Evolutionary conservation across 1,284 basidiomycete species (phyloP), one percentile per base, ranked within the genome.

Genomic region (Porogramme epimiltina): DNA sequence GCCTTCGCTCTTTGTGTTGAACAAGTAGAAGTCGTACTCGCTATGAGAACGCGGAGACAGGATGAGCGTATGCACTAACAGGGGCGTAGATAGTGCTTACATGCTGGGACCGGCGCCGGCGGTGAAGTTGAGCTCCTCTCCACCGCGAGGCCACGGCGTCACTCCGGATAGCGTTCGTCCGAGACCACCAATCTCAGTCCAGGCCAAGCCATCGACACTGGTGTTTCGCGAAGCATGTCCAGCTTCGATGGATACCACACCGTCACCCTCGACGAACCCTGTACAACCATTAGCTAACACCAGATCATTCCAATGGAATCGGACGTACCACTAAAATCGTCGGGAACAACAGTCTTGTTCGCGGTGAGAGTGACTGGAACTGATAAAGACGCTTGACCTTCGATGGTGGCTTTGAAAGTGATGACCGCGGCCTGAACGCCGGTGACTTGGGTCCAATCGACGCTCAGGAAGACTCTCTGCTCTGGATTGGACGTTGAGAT

Each of bases 181-280:
- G 45, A 83, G 78, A 3, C 78, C 80, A 2, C 82, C 82, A 4
- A 87, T 67, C 37, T 81, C 76, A 15, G 71, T 74, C 85, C 85
- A 88, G 2, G 74, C 65, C 25, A 84, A 72, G 9, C 77, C 78
- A 28, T 71, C 67, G 5, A 81, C 79, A 13, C 77, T 68, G 2
- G 74, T 80, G 62, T 82, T 84, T 16, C 80, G 72, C 16, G 73
- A 66, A 0, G 77, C 69, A 62, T 87, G 84, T 2, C 74, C 78
- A 11, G 84, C 85, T 60, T 89, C 85, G 36, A 88, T 84, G 1
- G 82, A 81, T 38, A 89, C 73, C 16, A 75, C 79, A 10, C 84
- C 82, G 45, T 80, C 78, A 15, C 81, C 81, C 61, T 88, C 81
- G 19, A 88, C 78, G 54, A 84, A 84, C 4, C 85, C 85, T 79